Conservation (phyloP, 208 protist genomes). For the Trypanosoma platydactyli region DNA sequence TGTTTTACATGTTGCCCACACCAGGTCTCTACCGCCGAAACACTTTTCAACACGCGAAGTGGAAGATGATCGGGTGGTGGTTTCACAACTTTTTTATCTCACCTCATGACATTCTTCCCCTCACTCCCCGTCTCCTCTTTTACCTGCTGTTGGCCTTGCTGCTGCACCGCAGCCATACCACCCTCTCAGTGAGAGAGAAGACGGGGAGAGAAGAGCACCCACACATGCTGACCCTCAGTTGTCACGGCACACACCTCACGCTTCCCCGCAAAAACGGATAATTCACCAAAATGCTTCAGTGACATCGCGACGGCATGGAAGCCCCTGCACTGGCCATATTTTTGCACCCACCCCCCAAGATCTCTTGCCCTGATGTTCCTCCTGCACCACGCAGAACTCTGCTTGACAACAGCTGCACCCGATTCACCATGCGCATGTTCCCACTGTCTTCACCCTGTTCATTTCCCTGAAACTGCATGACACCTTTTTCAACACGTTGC, state of each 20-base stretch:
- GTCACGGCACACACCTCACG: conserved; percentile 42
- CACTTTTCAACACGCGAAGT: neutral
- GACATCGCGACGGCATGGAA: conserved; percentile 6
- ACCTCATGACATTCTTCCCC: neutral
- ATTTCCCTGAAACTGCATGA: no score
- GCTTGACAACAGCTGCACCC: no score
- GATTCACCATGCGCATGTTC: no score
- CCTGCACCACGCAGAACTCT: no score
- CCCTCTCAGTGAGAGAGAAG: neutral
- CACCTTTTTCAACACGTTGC: no score
- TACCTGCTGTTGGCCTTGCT: neutral
- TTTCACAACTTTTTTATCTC: conserved; percentile 9
- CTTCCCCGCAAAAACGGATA: conserved; percentile 29
- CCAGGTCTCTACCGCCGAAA: neutral
- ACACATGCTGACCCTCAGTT: conserved; percentile 49
- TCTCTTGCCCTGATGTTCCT: no score
- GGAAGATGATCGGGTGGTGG: conserved; percentile 19
- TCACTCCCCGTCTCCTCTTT: neutral
- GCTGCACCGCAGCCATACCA: neutral
- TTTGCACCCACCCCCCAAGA: no score
- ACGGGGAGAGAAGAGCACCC: conserved; percentile 54
- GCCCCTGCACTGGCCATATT: neutral
- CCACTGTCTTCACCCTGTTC: no score
- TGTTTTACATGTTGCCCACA: neutral
- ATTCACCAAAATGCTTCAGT: conserved; percentile 6